Conservation (phyloP, 441 rosid genomes). For the Croton laevigatus region DNA sequence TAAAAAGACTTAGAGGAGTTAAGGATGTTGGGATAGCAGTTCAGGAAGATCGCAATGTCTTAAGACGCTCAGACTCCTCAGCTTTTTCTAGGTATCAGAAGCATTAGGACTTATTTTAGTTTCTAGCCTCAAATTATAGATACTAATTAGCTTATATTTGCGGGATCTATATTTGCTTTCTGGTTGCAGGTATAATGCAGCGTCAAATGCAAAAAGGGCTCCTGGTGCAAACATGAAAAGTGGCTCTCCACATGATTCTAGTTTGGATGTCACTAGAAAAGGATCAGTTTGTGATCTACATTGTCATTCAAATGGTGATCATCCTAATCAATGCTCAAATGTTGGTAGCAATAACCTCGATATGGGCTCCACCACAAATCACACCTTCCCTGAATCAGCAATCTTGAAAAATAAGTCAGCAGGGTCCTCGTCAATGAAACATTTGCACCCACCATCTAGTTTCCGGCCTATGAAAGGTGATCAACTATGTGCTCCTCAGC, state of each 20-base stretch:
- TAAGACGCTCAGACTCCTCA: constrained; percentile 50
- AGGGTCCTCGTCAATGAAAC: constrained; percentile 34
- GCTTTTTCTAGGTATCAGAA: constrained; percentile 58
- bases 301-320: constrained; percentile 36
- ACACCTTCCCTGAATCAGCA: constrained; percentile 27
- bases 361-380: constrained; percentile 45
- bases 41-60: constrained; percentile 44
- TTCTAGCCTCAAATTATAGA: not conserved
- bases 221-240: constrained; percentile 33
- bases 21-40: constrained; percentile 27
- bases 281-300: constrained; percentile 28
- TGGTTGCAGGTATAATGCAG: constrained; percentile 41
- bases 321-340: constrained; percentile 46
- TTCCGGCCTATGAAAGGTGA: constrained; percentile 34
- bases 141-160: not conserved
- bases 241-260: constrained; percentile 34
- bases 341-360: constrained; percentile 52
- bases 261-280: constrained; percentile 34
- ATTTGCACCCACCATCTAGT: constrained; percentile 32
- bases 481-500: constrained; percentile 22
- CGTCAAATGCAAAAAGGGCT: constrained; percentile 37
- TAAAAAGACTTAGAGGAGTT: constrained; percentile 47
- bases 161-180: constrained; percentile 9
- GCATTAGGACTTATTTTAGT: not conserved
- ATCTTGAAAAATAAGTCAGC: constrained; percentile 38